Conservation (phyloP, 2,329 filamentous ascomycete genomes). For the Fusarium nygamai region DNA sequence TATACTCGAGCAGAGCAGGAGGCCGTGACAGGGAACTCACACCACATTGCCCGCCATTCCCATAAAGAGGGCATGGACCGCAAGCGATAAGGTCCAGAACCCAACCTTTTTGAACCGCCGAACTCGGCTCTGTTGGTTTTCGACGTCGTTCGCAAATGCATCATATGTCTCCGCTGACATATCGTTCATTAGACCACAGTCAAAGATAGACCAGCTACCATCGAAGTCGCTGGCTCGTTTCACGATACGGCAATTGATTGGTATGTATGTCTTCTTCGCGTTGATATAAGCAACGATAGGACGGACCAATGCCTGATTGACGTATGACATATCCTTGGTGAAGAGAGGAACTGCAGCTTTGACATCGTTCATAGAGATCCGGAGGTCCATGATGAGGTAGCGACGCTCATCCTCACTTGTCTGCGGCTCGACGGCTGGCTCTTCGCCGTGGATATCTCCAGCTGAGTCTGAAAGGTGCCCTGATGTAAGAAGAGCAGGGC, state of each 20-base stretch:
- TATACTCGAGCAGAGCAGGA: constrained; percentile 14
- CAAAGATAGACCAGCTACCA: constrained; percentile 93
- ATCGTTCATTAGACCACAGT: constrained; percentile 94
- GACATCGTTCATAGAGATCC: constrained; percentile 95
- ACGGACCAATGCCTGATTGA: constrained; percentile 93
- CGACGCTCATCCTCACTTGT: constrained; percentile 70
- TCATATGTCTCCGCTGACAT: constrained; percentile 92
- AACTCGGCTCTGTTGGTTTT: constrained; percentile 86
- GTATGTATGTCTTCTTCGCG: constrained; percentile 92
- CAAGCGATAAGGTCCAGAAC: constrained; percentile 92
- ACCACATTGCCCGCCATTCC: constrained; percentile 88
- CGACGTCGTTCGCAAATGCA: constrained; percentile 90
- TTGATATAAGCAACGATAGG: constrained; percentile 99
- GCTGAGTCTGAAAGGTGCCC: constrained; percentile 49
- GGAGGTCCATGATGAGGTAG: constrained; percentile 91
- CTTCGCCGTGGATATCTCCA: constrained; percentile 20
- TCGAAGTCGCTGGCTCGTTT: constrained; percentile 92
- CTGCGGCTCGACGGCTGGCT: constrained; percentile 5
- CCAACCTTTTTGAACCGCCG: constrained; percentile 94
- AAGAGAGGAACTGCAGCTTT: constrained; percentile 93
- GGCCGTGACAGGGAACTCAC: constrained; percentile 40
- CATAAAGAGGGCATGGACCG: constrained; percentile 92
- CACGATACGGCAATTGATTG: constrained; percentile 92
- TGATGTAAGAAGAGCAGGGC: constrained; percentile 43
- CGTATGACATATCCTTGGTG: constrained; percentile 89